Percentiles rank a stretch among this genome's conserved stretches.
These are phyloP conservation scores for Naganishia sp. DNA, from an alignment of 1,284 basidiomycete species.

Conservation along the genomic window DNA sequence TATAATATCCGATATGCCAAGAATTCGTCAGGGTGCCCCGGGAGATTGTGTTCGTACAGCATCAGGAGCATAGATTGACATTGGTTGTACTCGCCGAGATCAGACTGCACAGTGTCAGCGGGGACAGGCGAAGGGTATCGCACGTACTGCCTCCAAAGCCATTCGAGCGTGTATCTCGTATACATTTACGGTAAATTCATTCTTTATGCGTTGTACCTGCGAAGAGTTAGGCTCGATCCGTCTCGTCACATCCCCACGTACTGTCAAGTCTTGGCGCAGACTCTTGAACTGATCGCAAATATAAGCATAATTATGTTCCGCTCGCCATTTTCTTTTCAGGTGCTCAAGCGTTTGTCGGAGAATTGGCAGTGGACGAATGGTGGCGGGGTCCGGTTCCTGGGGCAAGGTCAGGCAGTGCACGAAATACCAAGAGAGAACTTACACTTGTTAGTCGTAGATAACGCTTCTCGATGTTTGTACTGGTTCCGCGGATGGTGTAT, in stretches of 20 bases:
- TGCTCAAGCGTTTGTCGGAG: constrained; percentile 82
- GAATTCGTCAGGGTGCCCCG: constrained; percentile 90
- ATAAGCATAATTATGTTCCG: constrained; percentile 83
- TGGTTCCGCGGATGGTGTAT: constrained; percentile 90
- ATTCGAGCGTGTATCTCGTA: constrained; percentile 99
- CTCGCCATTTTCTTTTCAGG: constrained; percentile 85
- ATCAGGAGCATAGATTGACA: constrained; percentile 89
- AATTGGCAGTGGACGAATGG: constrained; percentile 84
- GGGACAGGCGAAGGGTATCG: not conserved
- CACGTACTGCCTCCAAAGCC: constrained; percentile 82
- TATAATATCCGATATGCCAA: constrained; percentile 97
- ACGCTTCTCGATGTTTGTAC: constrained; percentile 85
- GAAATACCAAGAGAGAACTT: constrained; percentile 44
- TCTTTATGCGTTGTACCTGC: constrained; percentile 98
- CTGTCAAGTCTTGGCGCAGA: constrained; percentile 93
- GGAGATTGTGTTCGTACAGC: constrained; percentile 88
- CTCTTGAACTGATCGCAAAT: constrained; percentile 99
- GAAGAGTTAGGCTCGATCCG: not conserved
- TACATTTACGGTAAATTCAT: constrained; percentile 94
- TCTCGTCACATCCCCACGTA: constrained; percentile 56
- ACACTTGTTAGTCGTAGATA: constrained; percentile 93
- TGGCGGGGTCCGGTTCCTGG: constrained; percentile 90
- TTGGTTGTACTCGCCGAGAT: constrained; percentile 98
- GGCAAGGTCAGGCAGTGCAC: not conserved
- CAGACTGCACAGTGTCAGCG: constrained; percentile 61